These are phyloP conservation scores for Begonia loranthoides DNA, from an alignment of 306 rosid genomes.

Conservation along the genomic window DNA sequence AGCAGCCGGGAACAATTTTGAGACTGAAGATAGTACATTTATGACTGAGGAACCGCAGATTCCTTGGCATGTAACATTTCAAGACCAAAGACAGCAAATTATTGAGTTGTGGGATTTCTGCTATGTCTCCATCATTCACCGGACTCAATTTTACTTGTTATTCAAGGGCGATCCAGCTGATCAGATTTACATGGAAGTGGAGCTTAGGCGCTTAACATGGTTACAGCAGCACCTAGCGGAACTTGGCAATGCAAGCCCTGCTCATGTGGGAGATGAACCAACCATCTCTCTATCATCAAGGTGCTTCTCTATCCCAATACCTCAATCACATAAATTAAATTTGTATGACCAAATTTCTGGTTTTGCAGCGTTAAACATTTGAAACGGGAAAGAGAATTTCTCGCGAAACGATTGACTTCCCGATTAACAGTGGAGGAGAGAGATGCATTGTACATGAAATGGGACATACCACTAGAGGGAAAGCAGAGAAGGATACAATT, in stretches of 20 bases:
- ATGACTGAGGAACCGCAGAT: slow-evolving; percentile 49
- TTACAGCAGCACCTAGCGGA: slow-evolving; percentile 82
- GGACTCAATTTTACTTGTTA: slow-evolving; percentile 89
- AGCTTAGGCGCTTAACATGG: slow-evolving; percentile 92
- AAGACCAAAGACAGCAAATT: slow-evolving; percentile 71
- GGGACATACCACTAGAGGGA: slow-evolving; percentile 95
- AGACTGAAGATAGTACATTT: slow-evolving; percentile 42
- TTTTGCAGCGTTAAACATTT: slow-evolving; percentile 63
- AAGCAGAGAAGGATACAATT: slow-evolving; percentile 84
- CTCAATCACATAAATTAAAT: too few relatives aligned
- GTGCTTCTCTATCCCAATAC: slow-evolving; percentile 19
- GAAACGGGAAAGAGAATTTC: slow-evolving; percentile 86
- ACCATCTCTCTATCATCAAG: slow-evolving; percentile 82
- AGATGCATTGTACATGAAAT: slow-evolving; percentile 66
- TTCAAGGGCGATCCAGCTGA: slow-evolving; percentile 94
- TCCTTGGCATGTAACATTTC: slow-evolving; percentile 74
- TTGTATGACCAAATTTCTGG: background rate
- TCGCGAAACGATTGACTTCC: slow-evolving; percentile 76
- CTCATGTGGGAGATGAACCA: slow-evolving; percentile 72
- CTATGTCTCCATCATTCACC: slow-evolving; percentile 82
- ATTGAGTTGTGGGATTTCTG: slow-evolving; percentile 91
- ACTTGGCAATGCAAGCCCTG: slow-evolving; percentile 88
- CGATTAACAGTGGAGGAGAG: slow-evolving; percentile 77
- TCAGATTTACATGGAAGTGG: slow-evolving; percentile 94
- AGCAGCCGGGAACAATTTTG: slow-evolving; percentile 64